Base-by-base conservation (phyloP, 169 alveolate species). In the Babesia sp. region DNA sequence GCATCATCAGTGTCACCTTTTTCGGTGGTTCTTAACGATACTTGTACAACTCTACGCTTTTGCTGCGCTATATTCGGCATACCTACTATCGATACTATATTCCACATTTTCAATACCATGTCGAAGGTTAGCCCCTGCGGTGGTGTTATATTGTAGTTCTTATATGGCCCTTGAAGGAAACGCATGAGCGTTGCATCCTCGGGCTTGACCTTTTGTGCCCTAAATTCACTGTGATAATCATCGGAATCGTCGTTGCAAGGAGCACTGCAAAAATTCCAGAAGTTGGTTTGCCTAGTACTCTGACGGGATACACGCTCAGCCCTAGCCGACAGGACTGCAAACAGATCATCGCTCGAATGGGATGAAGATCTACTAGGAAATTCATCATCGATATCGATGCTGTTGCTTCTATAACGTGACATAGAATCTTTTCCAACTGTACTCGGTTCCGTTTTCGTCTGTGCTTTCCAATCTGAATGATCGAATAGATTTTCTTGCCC, bases 271-370 rank as follows among this genome's bases (percentile, higher is more conserved):
- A 45, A 64, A 36, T 64, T 64, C 74, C 74, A 64, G 9, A 64
- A 24, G 33, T 45, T 34, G 18, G 61, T 31, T 22, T 59, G 57
- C 12, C 3, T 9, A 1, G 6, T 26, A 18, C 42, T 39, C 8
- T 22, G 3, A 4, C 11, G 6, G 5, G 26, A 55, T 31, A 28
- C 46, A 24, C 34, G 42, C 1, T 8, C 39, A 33, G 39, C 28
- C 31, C 37, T 73, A 14, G 29, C 18, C 61, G 55, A 57, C 18
- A 28, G 39, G 29, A 54, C 73, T 6, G 26, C 70, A 33, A 76
- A 76, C 48, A 76, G 69, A 28, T 76, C 86, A 42, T 76, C 79
- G 36, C 86, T 76, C 24, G 58, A 76, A 39, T 57, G 71, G 2
- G 87, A 61, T 8, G 48, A 33, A 20, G n/a, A 18, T 3, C 70